phyloP scores from a whole-genome alignment of 139 green algal species.

The Chlorella sp. region DNA sequence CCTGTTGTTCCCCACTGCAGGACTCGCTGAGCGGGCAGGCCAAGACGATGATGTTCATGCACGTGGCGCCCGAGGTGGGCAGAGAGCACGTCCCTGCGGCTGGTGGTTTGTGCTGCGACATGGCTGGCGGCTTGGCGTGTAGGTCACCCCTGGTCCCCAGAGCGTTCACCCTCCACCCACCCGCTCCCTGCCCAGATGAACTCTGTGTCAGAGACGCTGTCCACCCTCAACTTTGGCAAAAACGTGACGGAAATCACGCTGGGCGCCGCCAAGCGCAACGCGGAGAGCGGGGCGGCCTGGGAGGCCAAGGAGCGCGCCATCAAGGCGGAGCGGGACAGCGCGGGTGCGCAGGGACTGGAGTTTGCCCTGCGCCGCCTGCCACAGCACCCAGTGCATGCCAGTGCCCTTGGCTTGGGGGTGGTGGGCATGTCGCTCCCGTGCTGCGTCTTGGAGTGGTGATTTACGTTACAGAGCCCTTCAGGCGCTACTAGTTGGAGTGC shows the following conservation, averaged over 20 bases:
- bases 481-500: not conserved
- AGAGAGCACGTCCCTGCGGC: not conserved
- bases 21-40: conserved; percentile 86
- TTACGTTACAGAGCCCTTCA: too few relatives aligned
- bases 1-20: too few relatives aligned
- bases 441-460: too few relatives aligned
- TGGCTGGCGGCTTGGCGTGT: too few relatives aligned
- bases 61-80: conserved; percentile 80
- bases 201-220: conserved; percentile 73
- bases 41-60: conserved; percentile 96
- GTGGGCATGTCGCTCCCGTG: not conserved
- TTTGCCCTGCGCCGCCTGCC: not conserved
- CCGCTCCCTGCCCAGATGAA: conserved; percentile 32
- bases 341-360: not conserved
- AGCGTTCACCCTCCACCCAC: too few relatives aligned
- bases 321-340: conserved; percentile 9
- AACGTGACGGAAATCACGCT: conserved; percentile 90
- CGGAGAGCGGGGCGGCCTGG: conserved; percentile 64
- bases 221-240: conserved; percentile 90
- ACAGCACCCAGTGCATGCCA: not conserved
- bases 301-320: conserved; percentile 62
- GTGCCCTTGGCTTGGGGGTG: not conserved
- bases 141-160: too few relatives aligned
- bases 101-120: not conserved
- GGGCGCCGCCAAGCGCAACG: conserved; percentile 72